Conservation (phyloP, 2,329 filamentous ascomycete species). For the Rhynchosporium graminicola region DNA sequence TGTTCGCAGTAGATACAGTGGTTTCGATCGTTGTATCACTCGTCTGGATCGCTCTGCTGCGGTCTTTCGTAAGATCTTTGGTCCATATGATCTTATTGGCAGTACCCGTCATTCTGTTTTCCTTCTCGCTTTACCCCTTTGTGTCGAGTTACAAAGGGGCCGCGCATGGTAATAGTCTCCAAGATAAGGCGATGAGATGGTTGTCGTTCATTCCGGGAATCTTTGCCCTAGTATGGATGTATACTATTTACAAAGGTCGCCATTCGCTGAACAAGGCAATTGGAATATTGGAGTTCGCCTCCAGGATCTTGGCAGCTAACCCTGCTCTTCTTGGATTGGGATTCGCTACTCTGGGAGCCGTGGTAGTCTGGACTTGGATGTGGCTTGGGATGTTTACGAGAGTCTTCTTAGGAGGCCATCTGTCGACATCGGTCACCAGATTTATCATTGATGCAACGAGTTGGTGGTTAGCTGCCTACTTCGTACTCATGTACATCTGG, state of each 20-base stretch:
- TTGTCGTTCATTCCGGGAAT: conserved; percentile 74
- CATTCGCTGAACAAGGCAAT: conserved; percentile 80
- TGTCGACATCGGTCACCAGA: conserved; percentile 58
- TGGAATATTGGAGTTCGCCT: conserved; percentile 88
- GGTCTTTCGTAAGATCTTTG: conserved; percentile 84
- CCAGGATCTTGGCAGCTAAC: conserved; percentile 82
- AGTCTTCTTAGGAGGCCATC: conserved; percentile 90
- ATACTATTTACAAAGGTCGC: conserved; percentile 78
- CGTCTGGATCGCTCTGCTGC: conserved; percentile 84
- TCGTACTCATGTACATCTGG: conserved; percentile 95
- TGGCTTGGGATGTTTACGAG: conserved; percentile 97
- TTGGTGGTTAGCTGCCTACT: conserved; percentile 94
- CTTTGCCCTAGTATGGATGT: conserved; percentile 77
- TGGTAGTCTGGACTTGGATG: conserved; percentile 89
- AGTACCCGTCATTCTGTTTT: conserved; percentile 82
- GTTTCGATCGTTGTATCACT: conserved; percentile 87
- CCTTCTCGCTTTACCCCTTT: conserved; percentile 89
- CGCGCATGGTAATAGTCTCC: conserved; percentile 73
- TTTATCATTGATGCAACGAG: conserved; percentile 86
- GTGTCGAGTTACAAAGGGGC: conserved; percentile 83
- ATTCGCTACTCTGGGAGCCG: conserved; percentile 70
- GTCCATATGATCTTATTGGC: conserved; percentile 79
- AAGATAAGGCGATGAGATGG: conserved; percentile 89
- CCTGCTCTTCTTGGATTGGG: conserved; percentile 82
- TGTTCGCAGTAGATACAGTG: conserved; percentile 87